These are phyloP conservation scores for Flaveria bidentis DNA, from an alignment of 129 eudicot species.

Conservation along the genomic window DNA sequence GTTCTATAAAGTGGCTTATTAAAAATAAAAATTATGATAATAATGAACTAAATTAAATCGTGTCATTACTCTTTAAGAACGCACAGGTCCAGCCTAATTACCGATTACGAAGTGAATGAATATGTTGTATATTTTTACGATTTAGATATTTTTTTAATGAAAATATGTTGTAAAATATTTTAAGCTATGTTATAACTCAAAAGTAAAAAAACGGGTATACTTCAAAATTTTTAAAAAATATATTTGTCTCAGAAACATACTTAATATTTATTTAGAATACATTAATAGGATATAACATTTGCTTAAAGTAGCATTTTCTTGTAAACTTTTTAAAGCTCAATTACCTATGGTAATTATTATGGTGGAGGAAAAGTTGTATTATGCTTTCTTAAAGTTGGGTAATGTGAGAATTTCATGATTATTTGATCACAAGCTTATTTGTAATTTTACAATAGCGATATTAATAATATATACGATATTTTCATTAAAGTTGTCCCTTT, in stretches of 20 bases:
- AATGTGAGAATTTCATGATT: constrained; percentile 18
- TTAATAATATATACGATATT: neutral
- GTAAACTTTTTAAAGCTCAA: constrained; percentile 12
- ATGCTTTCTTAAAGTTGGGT: constrained; percentile 10
- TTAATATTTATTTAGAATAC: neutral
- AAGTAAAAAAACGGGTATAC: neutral
- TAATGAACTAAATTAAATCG: too few species aligned
- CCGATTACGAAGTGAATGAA: neutral
- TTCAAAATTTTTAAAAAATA: neutral
- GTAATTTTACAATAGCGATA: too few species aligned
- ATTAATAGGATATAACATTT: neutral
- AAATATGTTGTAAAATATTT: too few species aligned
- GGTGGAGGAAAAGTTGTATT: constrained; percentile 14
- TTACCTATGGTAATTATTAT: constrained; percentile 27
- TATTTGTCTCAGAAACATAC: neutral
- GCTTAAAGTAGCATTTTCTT: neutral
- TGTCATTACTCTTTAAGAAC: neutral
- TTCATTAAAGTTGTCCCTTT: too few species aligned
- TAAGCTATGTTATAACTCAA: neutral
- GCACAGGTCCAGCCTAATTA: neutral
- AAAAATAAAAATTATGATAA: too few species aligned
- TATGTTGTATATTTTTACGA: neutral
- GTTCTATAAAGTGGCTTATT: too few species aligned
- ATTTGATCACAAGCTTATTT: neutral
- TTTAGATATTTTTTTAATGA: neutral